Evolutionary conservation across 805 yeast genomes (phyloP), one percentile per base, ranked within the genome.

Genomic region (Candida coquimbonensis): DNA sequence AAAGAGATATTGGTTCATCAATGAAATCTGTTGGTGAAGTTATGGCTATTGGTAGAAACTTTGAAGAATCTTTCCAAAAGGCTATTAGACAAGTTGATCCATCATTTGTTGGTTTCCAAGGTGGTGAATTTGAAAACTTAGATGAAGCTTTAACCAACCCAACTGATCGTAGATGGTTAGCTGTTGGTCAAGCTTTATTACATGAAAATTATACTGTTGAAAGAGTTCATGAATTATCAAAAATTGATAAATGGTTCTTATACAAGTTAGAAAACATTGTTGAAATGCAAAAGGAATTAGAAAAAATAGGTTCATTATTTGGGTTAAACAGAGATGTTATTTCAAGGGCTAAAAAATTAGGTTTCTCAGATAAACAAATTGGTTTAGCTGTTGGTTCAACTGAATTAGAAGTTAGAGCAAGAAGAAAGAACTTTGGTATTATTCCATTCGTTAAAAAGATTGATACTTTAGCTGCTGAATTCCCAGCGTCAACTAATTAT

Each of bases 21-120:
- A 91, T 91, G 99, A 91, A 91, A 69, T 90, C 97, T 49, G 99
- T 91, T 46, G 99, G 99, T 67, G 99, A 91, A 70, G 99, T 91
- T 49, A 91, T 91, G 99, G 95, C 96, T 39, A 93, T 91, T 62
- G 99, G 99, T 62, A 83, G 99, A 71, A 91, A 82, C 53, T 91
- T 91, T 64, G 99, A 91, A 73, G 99, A 91, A 72, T 85, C 96
- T 33, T 83, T 91, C 76, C 97, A 93, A 73, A 91, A 91, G 75
- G 98, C 98, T 38, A 81, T 91, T 54, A 83, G 99, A 71, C 96
- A 90, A 68, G 87, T 89, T 51, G 97, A 89, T 62, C 96, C 97
- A 37, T 81, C 95, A 3, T 80, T 78, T 53, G 65, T 87, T 59
- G 97, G 97, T 36, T 87, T 89, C 78, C 96, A 89, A 71, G 96